A percentile compares a stretch with the other conserved stretches of the same genome.
phyloP scores from a whole-genome alignment of 306 rosid genomes.

The Rosa chinensis region DNA sequence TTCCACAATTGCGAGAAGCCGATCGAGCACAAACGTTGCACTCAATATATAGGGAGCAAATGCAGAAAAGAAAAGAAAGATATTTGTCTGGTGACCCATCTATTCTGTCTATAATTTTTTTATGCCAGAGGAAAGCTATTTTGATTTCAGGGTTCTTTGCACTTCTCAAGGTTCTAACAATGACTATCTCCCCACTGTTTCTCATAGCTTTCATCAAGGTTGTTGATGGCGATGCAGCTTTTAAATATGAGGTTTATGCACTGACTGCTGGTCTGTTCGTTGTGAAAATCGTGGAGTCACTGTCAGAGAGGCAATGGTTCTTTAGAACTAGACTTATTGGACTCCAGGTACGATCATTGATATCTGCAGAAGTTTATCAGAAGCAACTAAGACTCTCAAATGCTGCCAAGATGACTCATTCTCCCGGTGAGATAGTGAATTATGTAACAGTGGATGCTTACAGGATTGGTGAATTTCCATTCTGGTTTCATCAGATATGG shows the following conservation, averaged over 20 bases:
- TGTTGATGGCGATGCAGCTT: no score
- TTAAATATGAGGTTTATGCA: no score
- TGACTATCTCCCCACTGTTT: background rate
- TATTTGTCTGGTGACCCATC: constrained; percentile 6
- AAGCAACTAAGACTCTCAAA: constrained; percentile 24
- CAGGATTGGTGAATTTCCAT: constrained; percentile 21
- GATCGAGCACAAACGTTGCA: constrained; percentile 17
- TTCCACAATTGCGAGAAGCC: constrained; percentile 18
- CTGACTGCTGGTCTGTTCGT: constrained; percentile 1
- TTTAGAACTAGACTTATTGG: constrained; percentile 20
- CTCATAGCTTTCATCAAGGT: no score
- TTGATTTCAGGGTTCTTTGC: constrained; percentile 21
- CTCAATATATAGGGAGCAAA: background rate
- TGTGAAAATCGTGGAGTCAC: constrained; percentile 19
- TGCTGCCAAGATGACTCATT: constrained; percentile 20
- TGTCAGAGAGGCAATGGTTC: constrained; percentile 25
- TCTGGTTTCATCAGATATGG: constrained; percentile 35
- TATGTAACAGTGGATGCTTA: constrained; percentile 24
- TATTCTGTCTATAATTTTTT: constrained; percentile 6
- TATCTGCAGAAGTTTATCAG: constrained; percentile 26
- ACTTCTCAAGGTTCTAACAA: constrained; percentile 5
- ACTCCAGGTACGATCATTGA: constrained; percentile 23
- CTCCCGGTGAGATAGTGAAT: constrained; percentile 28
- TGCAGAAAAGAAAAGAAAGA: background rate
- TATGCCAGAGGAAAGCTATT: constrained; percentile 3